Evolutionary conservation across 495 filamentous ascomycete species (phyloP).

Genomic region (Tuber borchii): DNA sequence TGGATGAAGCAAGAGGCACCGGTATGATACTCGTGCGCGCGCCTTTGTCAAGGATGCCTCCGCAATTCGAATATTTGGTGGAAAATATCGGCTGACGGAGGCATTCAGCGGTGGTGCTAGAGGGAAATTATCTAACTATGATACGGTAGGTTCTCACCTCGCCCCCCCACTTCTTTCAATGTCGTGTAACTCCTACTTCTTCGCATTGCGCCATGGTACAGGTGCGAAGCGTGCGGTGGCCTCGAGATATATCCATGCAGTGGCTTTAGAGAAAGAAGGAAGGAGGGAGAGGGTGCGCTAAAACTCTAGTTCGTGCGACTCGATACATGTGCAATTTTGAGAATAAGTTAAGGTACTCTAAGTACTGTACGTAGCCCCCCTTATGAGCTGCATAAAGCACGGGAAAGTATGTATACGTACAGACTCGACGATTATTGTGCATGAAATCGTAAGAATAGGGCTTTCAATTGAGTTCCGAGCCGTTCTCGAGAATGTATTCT

Average conservation of each 20-base stretch:
- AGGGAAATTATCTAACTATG: too few species aligned
- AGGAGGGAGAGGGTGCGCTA: background rate
- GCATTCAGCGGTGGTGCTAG: too few species aligned
- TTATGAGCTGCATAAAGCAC: background rate
- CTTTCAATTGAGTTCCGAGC: background rate
- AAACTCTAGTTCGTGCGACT: background rate
- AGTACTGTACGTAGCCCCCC: background rate
- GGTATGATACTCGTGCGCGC: too few species aligned
- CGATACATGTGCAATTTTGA: background rate
- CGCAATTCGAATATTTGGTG: too few species aligned
- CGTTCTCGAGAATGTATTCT: background rate
- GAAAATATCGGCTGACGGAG: too few species aligned
- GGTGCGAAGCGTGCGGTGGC: background rate
- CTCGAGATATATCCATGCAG: background rate
- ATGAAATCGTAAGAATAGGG: background rate
- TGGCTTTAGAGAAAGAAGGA: background rate
- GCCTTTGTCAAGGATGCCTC: too few species aligned
- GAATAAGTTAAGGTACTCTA: background rate
- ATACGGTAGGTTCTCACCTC: background rate
- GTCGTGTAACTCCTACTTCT: background rate
- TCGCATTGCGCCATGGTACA: background rate
- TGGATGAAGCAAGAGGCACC: background rate
- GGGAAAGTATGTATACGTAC: background rate
- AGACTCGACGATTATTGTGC: background rate
- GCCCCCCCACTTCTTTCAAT: background rate